Evolutionary conservation across 495 filamentous ascomycete species (phyloP).

Genomic region (Letharia columbiana): DNA sequence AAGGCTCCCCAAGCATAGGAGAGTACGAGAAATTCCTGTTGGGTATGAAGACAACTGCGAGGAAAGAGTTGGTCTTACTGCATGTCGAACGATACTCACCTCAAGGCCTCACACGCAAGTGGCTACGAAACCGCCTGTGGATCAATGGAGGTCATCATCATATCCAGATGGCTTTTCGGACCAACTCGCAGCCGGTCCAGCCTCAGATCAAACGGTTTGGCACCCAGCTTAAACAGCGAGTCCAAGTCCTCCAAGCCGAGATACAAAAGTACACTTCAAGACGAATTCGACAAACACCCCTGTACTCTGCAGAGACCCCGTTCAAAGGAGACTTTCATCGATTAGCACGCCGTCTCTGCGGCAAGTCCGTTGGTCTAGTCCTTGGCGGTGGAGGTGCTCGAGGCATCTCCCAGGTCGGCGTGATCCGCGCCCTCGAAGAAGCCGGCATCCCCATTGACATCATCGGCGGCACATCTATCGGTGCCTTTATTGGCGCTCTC

Average conservation of each 20-base stretch:
- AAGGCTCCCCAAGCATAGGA: slow-evolving; percentile 80
- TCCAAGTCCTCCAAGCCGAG: slow-evolving; percentile 90
- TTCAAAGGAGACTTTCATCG: slow-evolving; percentile 97
- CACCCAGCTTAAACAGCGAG: slow-evolving; percentile 80
- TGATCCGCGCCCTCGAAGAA: slow-evolving; percentile 92
- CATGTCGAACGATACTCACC: slow-evolving; percentile 85
- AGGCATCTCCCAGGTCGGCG: slow-evolving; percentile 83
- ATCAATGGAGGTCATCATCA: slow-evolving; percentile 99
- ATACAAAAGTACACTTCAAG: slow-evolving; percentile 96
- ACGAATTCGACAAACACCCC: slow-evolving; percentile 71
- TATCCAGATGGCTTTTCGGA: slow-evolving; percentile 87
- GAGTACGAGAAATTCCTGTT: slow-evolving; percentile 94
- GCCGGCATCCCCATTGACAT: slow-evolving; percentile 95
- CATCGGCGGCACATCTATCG: slow-evolving; percentile 92
- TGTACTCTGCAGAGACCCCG: slow-evolving; percentile 83
- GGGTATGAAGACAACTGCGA: slow-evolving; percentile 92
- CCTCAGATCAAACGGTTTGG: slow-evolving; percentile 70
- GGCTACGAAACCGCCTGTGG: slow-evolving; percentile 92
- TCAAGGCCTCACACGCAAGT: slow-evolving; percentile 73
- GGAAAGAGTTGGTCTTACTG: slow-evolving; percentile 89
- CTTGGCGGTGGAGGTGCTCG: slow-evolving; percentile 89
- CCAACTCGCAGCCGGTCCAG: slow-evolving; percentile 68
- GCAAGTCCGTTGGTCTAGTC: slow-evolving; percentile 89
- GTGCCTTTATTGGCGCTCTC: slow-evolving; percentile 90
- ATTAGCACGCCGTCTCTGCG: slow-evolving; percentile 80